These are phyloP conservation scores for Cladophialophora carrionii DNA, from an alignment of 2,329 filamentous ascomycete genomes.

Conservation along the genomic window DNA sequence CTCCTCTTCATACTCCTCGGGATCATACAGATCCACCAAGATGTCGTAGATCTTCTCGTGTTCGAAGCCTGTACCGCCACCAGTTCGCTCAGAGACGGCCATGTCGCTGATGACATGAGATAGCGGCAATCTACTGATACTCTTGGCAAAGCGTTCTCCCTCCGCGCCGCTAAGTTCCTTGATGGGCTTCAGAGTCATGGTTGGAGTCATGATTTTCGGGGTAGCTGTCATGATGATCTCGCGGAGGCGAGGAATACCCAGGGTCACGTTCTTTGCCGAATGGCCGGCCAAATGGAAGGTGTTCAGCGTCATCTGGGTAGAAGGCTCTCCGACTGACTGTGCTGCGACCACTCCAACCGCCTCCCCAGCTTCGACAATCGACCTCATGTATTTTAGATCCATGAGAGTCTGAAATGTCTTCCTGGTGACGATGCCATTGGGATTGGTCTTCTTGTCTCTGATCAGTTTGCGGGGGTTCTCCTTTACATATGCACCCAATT, in stretches of 20 bases:
- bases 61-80: conserved; percentile 67
- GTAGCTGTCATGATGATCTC: conserved; percentile 99
- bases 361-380: conserved; percentile 90
- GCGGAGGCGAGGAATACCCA: conserved; percentile 94
- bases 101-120: conserved; percentile 82
- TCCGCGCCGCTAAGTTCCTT: conserved; percentile 70
- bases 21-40: conserved; percentile 79
- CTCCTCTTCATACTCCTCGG: conserved; percentile 77
- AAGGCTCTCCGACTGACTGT: conserved; percentile 95
- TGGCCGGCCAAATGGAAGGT: conserved; percentile 99
- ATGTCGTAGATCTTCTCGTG: conserved; percentile 86
- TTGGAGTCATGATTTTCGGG: conserved; percentile 82
- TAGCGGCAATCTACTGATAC: conserved; percentile 82
- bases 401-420: conserved; percentile 83
- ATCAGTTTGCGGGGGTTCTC: conserved; percentile 67
- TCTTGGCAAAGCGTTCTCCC: conserved; percentile 82
- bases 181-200: conserved; percentile 81
- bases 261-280: conserved; percentile 96
- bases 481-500: conserved; percentile 75
- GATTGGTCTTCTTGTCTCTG: conserved; percentile 61
- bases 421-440: conserved; percentile 57
- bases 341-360: conserved; percentile 96
- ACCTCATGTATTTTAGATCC: conserved; percentile 89
- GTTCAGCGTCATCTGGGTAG: conserved; percentile 98
- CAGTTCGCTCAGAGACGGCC: conserved; percentile 76